phyloP scores from a whole-genome alignment of 768 basidiomycete species.

The Floccularia luteovirens region DNA sequence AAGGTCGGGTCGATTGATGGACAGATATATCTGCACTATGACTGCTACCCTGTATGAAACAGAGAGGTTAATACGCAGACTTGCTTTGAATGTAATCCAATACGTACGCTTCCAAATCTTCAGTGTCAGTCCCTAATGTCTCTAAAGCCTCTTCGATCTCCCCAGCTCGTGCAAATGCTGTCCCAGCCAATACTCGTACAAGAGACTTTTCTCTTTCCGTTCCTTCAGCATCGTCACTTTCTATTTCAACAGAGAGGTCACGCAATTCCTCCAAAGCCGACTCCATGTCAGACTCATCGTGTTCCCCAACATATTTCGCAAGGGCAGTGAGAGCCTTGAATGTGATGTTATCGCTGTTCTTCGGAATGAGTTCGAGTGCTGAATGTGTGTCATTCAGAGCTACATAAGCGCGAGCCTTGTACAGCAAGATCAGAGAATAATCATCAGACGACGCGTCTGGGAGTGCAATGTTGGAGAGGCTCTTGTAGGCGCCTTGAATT shows the following conservation, averaged over 20 bases:
- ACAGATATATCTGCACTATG: slow-evolving; percentile 81
- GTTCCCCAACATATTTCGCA: slow-evolving; percentile 55
- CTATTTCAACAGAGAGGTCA: slow-evolving; percentile 82
- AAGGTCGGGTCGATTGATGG: slow-evolving; percentile 82
- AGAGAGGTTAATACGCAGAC: neutral
- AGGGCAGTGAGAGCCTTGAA: slow-evolving; percentile 67
- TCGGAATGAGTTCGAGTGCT: slow-evolving; percentile 49
- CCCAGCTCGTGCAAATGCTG: slow-evolving; percentile 75
- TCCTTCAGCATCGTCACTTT: slow-evolving; percentile 66
- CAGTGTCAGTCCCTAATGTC: slow-evolving; percentile 67
- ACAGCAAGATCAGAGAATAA: slow-evolving; percentile 58
- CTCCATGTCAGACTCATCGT: slow-evolving; percentile 37
- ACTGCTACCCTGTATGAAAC: slow-evolving; percentile 56
- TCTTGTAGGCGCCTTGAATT: slow-evolving; percentile 55
- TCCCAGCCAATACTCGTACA: slow-evolving; percentile 79
- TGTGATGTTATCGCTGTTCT: slow-evolving; percentile 54
- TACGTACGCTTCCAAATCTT: slow-evolving; percentile 84
- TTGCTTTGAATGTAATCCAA: neutral
- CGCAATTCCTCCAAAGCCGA: slow-evolving; percentile 72
- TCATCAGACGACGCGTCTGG: slow-evolving; percentile 60
- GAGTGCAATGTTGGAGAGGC: slow-evolving; percentile 44
- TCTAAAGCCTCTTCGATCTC: slow-evolving; percentile 92
- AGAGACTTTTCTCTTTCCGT: slow-evolving; percentile 63
- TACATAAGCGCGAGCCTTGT: slow-evolving; percentile 73
- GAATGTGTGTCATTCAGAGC: slow-evolving; percentile 55